Evolutionary conservation across 2,329 filamentous ascomycete species (phyloP).

Genomic region (Mycocentrospora acerina): DNA sequence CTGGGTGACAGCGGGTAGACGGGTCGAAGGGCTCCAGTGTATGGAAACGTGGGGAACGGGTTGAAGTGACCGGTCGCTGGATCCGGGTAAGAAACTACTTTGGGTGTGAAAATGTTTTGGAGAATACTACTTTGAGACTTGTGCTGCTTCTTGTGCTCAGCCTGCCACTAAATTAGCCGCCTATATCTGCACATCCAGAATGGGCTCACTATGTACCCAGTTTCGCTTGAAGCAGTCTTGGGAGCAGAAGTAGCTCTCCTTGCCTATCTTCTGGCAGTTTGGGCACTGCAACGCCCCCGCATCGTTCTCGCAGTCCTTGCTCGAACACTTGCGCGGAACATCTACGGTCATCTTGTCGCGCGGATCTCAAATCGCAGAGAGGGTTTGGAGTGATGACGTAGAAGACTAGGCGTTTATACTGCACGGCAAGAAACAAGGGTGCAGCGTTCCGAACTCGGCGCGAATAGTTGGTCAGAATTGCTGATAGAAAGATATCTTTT

Average conservation of each 20-base stretch:
- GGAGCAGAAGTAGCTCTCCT: conserved; percentile 94
- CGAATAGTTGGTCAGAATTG: conserved; percentile 12
- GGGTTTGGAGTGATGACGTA: neutral
- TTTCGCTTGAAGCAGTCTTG: conserved; percentile 99
- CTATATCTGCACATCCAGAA: conserved; percentile 7
- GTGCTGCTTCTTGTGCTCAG: conserved; percentile 78
- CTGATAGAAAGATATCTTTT: conserved; percentile 1
- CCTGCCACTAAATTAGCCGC: conserved; percentile 52
- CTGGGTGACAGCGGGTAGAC: conserved; percentile 62
- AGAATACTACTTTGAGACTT: conserved; percentile 78
- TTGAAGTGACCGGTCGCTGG: conserved; percentile 88
- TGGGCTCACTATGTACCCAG: conserved; percentile 68
- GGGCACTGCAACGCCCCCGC: conserved; percentile 88
- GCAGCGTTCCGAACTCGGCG: conserved; percentile 17
- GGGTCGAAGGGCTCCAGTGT: conserved; percentile 78
- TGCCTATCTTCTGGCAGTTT: conserved; percentile 86
- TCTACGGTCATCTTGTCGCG: conserved; percentile 36
- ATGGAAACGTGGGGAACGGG: conserved; percentile 85
- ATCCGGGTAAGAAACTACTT: conserved; percentile 86
- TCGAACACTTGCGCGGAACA: conserved; percentile 70
- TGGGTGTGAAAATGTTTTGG: conserved; percentile 72
- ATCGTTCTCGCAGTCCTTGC: conserved; percentile 82
- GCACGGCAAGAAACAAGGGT: neutral
- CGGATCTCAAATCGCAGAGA: neutral
- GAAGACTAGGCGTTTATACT: conserved; percentile 4